Evolutionary conservation across 1,139 yeast genomes (phyloP).

Genomic region (Saccharomyces hybrid): DNA sequence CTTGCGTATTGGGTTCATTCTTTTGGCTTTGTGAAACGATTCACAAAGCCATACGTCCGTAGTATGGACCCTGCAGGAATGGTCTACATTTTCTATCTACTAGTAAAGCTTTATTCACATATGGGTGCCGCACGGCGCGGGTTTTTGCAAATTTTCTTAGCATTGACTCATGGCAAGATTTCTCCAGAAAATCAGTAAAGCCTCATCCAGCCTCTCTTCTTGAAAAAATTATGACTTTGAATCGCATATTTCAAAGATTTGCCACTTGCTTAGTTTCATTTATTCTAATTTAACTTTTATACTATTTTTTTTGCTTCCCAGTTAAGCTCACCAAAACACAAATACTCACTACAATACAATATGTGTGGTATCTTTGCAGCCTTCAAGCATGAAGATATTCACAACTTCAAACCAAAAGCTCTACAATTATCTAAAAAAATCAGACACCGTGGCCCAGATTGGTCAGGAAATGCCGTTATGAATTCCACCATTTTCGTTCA

Average conservation of each 20-base stretch:
- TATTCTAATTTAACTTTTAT: neutral
- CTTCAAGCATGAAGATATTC: slow-evolving; percentile 70
- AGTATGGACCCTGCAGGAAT: neutral
- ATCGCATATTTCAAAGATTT: neutral
- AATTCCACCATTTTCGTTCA: slow-evolving; percentile 80
- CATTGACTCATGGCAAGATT: slow-evolving; percentile 3
- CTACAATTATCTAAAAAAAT: slow-evolving; percentile 83
- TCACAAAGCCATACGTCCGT: neutral
- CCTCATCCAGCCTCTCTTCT: neutral
- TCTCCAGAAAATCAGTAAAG: slow-evolving; percentile 8
- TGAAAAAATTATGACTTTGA: neutral
- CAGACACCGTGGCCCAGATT: slow-evolving; percentile 98
- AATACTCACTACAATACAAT: neutral
- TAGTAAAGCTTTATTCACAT: neutral
- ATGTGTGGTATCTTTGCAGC: slow-evolving; percentile 99
- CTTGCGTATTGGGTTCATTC: neutral
- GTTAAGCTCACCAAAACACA: neutral
- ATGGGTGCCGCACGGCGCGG: neutral
- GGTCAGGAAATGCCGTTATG: slow-evolving; percentile 84
- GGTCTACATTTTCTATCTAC: neutral
- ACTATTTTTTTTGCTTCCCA: neutral
- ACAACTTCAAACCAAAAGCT: slow-evolving; percentile 78
- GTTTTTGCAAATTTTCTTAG: neutral
- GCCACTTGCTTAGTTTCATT: neutral
- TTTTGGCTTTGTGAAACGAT: neutral